Evolutionary conservation across 1,284 basidiomycete species (phyloP), one percentile per base, ranked within the genome.

Genomic region (Anthracocystis setariae): DNA sequence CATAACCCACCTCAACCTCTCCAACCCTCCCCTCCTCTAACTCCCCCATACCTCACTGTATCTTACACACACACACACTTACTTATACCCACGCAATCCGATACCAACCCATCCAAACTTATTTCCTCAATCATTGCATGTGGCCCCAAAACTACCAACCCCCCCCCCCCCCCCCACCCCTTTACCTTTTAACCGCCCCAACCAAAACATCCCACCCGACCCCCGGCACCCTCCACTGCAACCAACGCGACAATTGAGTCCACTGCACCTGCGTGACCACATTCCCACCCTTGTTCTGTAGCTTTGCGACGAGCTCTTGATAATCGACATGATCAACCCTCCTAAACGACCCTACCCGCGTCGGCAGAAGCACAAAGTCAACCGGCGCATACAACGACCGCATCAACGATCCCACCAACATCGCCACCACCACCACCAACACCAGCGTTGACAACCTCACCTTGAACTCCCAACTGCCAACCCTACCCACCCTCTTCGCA

Each of bases 361-460:
- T 63, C 17, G 71, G 63, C 4, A 77, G 40, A 7, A 82, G 54
- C 20, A 95, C 89, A 85, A 94, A 98, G 83, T 97, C 94, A n/a
- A 91, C 90, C 12, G 93, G 91, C 8, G 90, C 90, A 38, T 97
- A 84, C 64, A 97, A 85, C 8, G 92, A 92, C 58, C 95, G 88
- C 65, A 95, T 84, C 47, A 98, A 85, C 12, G 92, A 94, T 35
- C 95, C 95, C 67, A 97, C 86, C 69, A 98, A 85, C 84, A 98
- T 94, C 35, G 92, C 91, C 66, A 95, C 91, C 67, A 98, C 82
- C 44, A 90, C 92, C 17, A 91, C 88, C 58, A 94, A 85, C 66
- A 98, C 81, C 40, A 82, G 27, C 5, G 76, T 68, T 17, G 70
- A 73, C 48, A 79, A 75, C 5, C 64, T 53, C 35, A 65, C 57